Evolutionary conservation across 805 yeast genomes (phyloP).

Genomic region (Wickerhamiella qilinensis): DNA sequence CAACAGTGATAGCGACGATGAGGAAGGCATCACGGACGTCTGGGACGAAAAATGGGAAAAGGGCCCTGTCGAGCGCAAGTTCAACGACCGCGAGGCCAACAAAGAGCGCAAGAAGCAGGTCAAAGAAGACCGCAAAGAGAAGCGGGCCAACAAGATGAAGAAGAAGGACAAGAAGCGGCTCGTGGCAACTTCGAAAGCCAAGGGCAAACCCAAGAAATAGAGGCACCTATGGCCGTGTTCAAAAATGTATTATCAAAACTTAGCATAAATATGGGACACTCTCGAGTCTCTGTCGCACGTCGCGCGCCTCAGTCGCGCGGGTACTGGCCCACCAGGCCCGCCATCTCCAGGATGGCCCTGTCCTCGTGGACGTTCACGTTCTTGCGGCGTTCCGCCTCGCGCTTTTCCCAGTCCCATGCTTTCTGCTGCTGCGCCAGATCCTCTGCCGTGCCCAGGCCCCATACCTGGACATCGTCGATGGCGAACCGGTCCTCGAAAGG

Average conservation of each 20-base stretch:
- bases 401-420: slow-evolving; percentile 83
- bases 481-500: slow-evolving; percentile 55
- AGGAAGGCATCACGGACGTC: slow-evolving; percentile 23
- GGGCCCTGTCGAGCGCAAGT: slow-evolving; percentile 50
- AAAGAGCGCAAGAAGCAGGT: slow-evolving; percentile 57
- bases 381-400: slow-evolving; percentile 67
- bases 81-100: slow-evolving; percentile 64
- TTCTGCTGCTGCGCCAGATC: slow-evolving; percentile 63
- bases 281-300: too few species aligned
- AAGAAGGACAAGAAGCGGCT: slow-evolving; percentile 69
- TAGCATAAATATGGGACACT: too few species aligned
- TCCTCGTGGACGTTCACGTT: slow-evolving; percentile 59
- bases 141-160: slow-evolving; percentile 67
- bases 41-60: slow-evolving; percentile 27
- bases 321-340: slow-evolving; percentile 38
- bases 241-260: background rate
- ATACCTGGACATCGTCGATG: slow-evolving; percentile 67
- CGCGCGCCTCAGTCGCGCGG: background rate
- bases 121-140: slow-evolving; percentile 65
- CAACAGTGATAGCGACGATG: slow-evolving; percentile 16
- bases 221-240: slow-evolving; percentile 8
- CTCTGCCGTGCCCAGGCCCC: slow-evolving; percentile 77
- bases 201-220: slow-evolving; percentile 14
- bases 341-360: slow-evolving; percentile 74
- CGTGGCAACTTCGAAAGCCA: slow-evolving; percentile 33